A percentile compares a stretch with the other conserved stretches of the same genome.
phyloP scores from a whole-genome alignment of 129 eudicot species.

The Dittrichia graveolens region DNA sequence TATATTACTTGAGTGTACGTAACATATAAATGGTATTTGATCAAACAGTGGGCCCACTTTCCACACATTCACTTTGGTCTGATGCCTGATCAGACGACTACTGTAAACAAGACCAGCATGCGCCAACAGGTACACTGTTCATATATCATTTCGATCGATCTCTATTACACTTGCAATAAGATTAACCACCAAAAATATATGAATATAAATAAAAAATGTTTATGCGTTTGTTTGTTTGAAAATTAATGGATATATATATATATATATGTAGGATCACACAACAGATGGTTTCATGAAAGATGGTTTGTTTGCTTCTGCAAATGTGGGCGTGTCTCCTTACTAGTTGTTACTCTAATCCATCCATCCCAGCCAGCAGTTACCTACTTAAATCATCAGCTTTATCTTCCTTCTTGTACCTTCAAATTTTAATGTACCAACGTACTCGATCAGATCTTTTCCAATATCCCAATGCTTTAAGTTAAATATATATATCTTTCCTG shows the following conservation, averaged over 20 bases:
- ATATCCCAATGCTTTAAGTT: too few species aligned
- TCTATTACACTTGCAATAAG: background rate
- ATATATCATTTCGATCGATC: background rate
- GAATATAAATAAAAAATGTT: background rate
- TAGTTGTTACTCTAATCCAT: background rate
- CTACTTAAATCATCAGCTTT: background rate
- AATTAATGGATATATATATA: background rate
- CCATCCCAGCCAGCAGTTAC: background rate
- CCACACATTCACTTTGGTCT: constrained; percentile 81
- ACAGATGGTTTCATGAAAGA: constrained; percentile 61
- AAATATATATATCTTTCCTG: too few species aligned
- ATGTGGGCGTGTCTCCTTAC: constrained; percentile 59
- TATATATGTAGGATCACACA: constrained; percentile 48
- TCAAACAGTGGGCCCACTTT: constrained; percentile 82
- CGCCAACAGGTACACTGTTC: constrained; percentile 63
- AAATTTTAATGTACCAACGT: constrained; percentile 3
- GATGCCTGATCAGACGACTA: constrained; percentile 58
- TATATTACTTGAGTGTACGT: too few species aligned
- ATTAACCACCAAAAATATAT: background rate
- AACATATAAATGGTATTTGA: background rate
- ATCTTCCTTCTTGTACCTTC: constrained; percentile 13
- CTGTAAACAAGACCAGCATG: constrained; percentile 52
- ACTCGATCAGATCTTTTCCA: too few species aligned
- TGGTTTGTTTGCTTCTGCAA: constrained; percentile 57
- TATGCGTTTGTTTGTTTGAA: background rate